phyloP scores from a whole-genome alignment of 1,139 yeast genomes.

The Protomyces inundatus region DNA sequence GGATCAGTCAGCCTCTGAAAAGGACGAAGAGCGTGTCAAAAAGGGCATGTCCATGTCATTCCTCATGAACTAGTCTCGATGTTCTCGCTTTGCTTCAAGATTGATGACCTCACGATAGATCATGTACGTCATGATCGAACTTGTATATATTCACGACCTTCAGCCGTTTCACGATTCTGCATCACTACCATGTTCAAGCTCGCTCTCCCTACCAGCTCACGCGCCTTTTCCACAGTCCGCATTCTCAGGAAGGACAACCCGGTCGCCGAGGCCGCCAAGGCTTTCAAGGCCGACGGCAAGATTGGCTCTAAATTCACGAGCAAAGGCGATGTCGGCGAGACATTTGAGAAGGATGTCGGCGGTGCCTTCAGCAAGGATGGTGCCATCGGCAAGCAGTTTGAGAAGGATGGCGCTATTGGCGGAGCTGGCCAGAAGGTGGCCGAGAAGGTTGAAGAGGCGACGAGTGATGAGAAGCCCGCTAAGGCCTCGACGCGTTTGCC shows the following conservation, averaged over 20 bases:
- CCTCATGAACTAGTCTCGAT: not conserved
- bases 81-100: not conserved
- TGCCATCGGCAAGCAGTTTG: conserved; percentile 21
- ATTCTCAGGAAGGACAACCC: not conserved
- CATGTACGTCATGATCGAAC: not conserved
- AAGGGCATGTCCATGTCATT: not conserved
- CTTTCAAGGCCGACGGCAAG: conserved; percentile 20
- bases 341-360: conserved; percentile 20
- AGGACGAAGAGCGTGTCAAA: not conserved
- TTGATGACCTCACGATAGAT: not conserved
- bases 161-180: not conserved
- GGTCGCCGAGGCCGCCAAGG: conserved; percentile 22
- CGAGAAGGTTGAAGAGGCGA: conserved; percentile 22
- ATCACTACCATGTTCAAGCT: not conserved
- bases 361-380: conserved; percentile 25
- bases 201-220: not conserved
- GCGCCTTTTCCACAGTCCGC: not conserved
- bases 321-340: conserved; percentile 16
- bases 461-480: conserved; percentile 6
- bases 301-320: conserved; percentile 21
- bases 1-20: not conserved
- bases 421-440: conserved; percentile 25
- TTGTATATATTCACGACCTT: not conserved
- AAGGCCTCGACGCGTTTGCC: too few species aligned
- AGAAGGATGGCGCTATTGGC: conserved; percentile 23